Evolutionary conservation across 768 basidiomycete species (phyloP).

Genomic region (Clitopilus hobsonii): DNA sequence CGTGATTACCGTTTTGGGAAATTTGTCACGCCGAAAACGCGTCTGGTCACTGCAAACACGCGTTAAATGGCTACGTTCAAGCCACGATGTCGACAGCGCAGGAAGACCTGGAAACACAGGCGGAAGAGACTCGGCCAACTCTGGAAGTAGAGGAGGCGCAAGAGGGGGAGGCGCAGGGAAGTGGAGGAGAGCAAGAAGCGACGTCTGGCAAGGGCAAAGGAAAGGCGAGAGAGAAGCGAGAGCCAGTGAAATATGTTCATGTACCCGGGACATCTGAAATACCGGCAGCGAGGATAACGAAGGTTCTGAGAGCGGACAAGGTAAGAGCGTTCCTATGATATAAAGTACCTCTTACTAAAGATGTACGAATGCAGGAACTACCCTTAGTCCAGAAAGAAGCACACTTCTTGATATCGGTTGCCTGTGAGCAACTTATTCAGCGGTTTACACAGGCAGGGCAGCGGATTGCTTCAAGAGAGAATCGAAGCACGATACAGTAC

Average conservation of each 20-base stretch:
- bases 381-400: constrained; percentile 76
- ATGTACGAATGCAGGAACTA: constrained; percentile 50
- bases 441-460: constrained; percentile 70
- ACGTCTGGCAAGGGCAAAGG: neutral
- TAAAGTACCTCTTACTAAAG: neutral
- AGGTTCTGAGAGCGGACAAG: constrained; percentile 84
- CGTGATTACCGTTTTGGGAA: neutral
- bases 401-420: constrained; percentile 71
- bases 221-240: constrained; percentile 12
- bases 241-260: constrained; percentile 19
- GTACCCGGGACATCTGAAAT: constrained; percentile 65
- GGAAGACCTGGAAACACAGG: neutral
- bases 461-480: constrained; percentile 64
- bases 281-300: constrained; percentile 76
- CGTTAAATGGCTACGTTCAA: neutral
- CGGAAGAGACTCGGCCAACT: neutral
- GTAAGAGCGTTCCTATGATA: constrained; percentile 26
- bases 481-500: constrained; percentile 70
- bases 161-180: neutral
- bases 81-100: neutral
- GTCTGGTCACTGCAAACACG: neutral
- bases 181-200: neutral
- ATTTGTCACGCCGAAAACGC: neutral
- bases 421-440: constrained; percentile 86
- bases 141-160: neutral